phyloP scores from a whole-genome alignment of 202 grass and related monocot species.

The Hordeum pubiflorum region DNA sequence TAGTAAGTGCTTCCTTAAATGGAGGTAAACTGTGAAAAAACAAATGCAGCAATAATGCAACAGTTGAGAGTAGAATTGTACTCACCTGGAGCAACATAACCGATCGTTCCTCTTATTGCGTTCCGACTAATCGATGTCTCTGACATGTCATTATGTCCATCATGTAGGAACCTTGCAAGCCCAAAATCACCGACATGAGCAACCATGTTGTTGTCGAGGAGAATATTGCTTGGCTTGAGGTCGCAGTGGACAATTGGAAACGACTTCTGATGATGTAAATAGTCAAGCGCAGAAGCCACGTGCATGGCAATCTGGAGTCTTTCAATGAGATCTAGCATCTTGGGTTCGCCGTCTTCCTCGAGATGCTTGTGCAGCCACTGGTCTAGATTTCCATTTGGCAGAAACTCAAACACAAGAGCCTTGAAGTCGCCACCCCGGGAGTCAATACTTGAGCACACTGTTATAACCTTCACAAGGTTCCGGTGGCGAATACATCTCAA shows the following conservation, averaged over 20 bases:
- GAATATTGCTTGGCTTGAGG: conserved; percentile 47
- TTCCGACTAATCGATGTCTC: background rate
- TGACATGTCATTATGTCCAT: background rate
- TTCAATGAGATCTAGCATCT: background rate
- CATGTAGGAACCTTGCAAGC: conserved; percentile 34
- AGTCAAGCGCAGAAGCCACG: conserved; percentile 34
- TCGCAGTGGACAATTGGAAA: conserved; percentile 38
- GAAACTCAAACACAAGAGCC: conserved; percentile 37
- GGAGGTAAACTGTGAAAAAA: background rate
- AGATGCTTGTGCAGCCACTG: conserved; percentile 24
- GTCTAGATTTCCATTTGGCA: conserved; percentile 35
- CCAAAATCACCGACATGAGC: conserved; percentile 37
- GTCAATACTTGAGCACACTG: conserved; percentile 33
- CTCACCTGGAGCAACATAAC: conserved; percentile 41
- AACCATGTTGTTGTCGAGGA: conserved; percentile 28
- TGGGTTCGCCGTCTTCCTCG: background rate
- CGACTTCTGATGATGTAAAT: conserved; percentile 28
- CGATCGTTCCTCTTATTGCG: conserved; percentile 41
- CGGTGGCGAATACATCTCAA: conserved; percentile 21
- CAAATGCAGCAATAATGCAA: background rate
- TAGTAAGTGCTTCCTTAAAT: background rate
- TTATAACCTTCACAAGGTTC: conserved; percentile 43
- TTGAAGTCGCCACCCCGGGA: conserved; percentile 35
- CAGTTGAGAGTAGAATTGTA: background rate
- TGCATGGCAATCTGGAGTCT: conserved; percentile 28